These are phyloP conservation scores for Apophysomyces sp. DNA, from an alignment of 371 early-diverging fungal species.

Conservation along the genomic window DNA sequence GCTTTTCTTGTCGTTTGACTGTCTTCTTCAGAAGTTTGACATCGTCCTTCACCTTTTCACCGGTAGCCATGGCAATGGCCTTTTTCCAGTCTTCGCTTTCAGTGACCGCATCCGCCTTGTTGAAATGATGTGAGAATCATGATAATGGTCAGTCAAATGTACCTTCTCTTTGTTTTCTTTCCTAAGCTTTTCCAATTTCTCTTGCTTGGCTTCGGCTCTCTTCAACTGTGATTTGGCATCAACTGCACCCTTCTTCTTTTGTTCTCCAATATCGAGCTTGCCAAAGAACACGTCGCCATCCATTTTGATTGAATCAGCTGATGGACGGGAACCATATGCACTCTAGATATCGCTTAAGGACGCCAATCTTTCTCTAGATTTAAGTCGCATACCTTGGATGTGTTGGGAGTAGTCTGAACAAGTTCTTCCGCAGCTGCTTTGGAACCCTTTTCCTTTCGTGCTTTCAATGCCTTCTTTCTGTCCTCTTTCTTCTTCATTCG, in stretches of 20 bases:
- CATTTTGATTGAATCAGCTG: conserved; percentile 55
- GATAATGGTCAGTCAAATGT: neutral
- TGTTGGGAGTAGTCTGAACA: conserved; percentile 39
- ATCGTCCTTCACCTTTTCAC: conserved; percentile 92
- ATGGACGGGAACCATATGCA: conserved; percentile 12
- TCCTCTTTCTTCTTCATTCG: conserved; percentile 79
- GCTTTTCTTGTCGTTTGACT: conserved; percentile 80
- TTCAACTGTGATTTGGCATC: conserved; percentile 76
- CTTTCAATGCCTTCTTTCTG: conserved; percentile 65
- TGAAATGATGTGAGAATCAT: conserved; percentile 2
- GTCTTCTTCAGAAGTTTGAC: conserved; percentile 86
- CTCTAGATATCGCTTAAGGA: neutral
- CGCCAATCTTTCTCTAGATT: neutral
- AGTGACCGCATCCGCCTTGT: conserved; percentile 66
- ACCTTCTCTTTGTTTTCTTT: conserved; percentile 64
- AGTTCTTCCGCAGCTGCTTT: conserved; percentile 50
- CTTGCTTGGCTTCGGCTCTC: conserved; percentile 72
- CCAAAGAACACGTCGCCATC: conserved; percentile 70
- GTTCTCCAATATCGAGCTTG: conserved; percentile 65
- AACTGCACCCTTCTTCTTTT: conserved; percentile 67
- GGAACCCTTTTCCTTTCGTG: conserved; percentile 65
- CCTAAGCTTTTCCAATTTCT: conserved; percentile 75
- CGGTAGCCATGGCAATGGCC: conserved; percentile 77
- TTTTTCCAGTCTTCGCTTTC: conserved; percentile 84
- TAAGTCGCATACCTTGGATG: conserved; percentile 16